phyloP scores from a whole-genome alignment of 225 moss, liverwort and hornwort species.

The Asterella californica region DNA sequence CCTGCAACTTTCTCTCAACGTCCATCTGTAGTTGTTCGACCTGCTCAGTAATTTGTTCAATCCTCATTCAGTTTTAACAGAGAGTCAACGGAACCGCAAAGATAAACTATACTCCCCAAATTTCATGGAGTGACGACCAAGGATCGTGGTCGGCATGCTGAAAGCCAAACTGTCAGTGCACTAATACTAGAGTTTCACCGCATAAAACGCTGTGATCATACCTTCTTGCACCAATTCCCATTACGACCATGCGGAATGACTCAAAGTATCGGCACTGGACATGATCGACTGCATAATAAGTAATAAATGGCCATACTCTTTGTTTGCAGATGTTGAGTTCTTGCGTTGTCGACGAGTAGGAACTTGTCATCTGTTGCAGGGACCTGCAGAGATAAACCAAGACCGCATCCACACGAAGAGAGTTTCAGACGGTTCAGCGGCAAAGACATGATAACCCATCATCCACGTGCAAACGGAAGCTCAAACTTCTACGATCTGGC shows the following conservation, averaged over 20 bases:
- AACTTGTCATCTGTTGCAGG: constrained; percentile 31
- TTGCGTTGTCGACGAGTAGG: constrained; percentile 20
- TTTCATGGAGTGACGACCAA: too few species aligned
- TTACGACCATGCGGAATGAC: background rate
- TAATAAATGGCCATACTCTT: constrained; percentile 10
- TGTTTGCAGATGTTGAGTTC: constrained; percentile 31
- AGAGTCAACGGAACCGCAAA: background rate
- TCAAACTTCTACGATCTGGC: background rate
- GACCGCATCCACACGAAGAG: background rate
- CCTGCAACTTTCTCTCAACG: constrained; percentile 23
- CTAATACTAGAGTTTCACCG: background rate
- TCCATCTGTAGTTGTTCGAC: constrained; percentile 28
- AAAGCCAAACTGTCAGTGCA: background rate
- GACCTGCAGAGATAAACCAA: constrained; percentile 17
- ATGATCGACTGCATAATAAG: background rate
- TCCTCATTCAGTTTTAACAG: background rate
- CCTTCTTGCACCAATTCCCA: background rate
- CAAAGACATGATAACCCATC: background rate
- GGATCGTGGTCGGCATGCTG: background rate
- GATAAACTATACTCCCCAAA: too few species aligned
- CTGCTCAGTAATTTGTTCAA: constrained; percentile 1
- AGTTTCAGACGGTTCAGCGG: background rate
- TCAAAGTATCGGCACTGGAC: background rate
- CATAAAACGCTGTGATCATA: background rate
- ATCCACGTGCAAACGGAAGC: background rate